These are phyloP conservation scores for Lasiodiplodia gonubiensis DNA, from an alignment of 2,329 filamentous ascomycete species.

Conservation along the genomic window DNA sequence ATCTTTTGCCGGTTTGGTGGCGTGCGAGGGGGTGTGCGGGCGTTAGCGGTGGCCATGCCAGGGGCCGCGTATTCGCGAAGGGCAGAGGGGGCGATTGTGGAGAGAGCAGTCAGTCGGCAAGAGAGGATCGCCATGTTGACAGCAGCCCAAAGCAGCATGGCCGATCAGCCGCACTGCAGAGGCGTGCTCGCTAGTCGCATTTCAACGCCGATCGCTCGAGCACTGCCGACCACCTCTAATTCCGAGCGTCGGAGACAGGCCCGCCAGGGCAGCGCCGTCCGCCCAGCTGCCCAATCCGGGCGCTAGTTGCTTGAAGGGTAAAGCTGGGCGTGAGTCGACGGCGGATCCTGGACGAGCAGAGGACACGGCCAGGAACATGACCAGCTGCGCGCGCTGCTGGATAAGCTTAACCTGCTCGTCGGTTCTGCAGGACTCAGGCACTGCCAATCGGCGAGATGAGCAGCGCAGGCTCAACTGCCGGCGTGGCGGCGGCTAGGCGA, in stretches of 20 bases:
- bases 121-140: neutral
- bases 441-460: neutral
- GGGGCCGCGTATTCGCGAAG: neutral
- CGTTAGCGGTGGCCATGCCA: neutral
- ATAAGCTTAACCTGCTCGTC: slow-evolving; percentile 18
- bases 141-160: neutral
- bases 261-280: neutral
- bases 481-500: neutral
- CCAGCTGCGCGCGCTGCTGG: neutral
- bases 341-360: neutral
- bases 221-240: neutral
- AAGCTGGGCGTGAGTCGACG: neutral
- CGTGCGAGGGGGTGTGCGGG: neutral
- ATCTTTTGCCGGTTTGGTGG: slow-evolving; percentile 11
- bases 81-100: neutral
- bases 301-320: neutral
- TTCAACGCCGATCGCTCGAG: slow-evolving; percentile 1
- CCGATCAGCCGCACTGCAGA: slow-evolving; percentile 14
- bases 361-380: slow-evolving; percentile 8
- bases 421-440: neutral
- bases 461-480: neutral
- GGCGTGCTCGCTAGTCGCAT: slow-evolving; percentile 1
- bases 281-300: slow-evolving; percentile 9
- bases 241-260: neutral
- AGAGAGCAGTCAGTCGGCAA: neutral